These are phyloP conservation scores for Saccharomyces pastorianus DNA, from an alignment of 1,139 yeast species.

Conservation along the genomic window DNA sequence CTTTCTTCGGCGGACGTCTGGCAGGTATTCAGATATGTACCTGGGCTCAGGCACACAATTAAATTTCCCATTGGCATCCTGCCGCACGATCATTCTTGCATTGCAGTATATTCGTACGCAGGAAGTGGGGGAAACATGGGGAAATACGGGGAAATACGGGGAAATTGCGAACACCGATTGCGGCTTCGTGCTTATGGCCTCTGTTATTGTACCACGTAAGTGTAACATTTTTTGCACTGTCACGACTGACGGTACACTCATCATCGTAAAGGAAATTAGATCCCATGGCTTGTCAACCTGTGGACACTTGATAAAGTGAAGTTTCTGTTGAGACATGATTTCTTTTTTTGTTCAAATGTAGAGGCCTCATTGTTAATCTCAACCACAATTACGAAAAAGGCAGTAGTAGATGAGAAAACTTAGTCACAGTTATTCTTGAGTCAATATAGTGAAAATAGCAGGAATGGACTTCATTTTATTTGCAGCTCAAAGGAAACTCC, in stretches of 20 bases:
- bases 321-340: not conserved
- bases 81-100: not conserved
- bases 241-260: not conserved
- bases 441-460: not conserved
- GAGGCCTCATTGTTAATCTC: not conserved
- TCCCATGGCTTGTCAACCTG: not conserved
- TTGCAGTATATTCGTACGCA: not conserved
- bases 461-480: no score
- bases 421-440: not conserved
- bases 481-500: no score
- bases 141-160: not conserved
- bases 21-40: not conserved
- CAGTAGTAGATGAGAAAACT: not conserved
- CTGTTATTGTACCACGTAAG: not conserved
- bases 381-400: not conserved
- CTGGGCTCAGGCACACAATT: not conserved
- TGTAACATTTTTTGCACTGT: not conserved
- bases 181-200: not conserved
- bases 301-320: not conserved
- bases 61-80: not conserved
- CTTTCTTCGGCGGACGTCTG: not conserved
- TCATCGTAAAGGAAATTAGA: not conserved
- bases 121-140: not conserved
- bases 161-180: not conserved
- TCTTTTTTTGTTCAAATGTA: not conserved